Percentiles rank a stretch among this genome's conserved stretches.
Conservation (phyloP, 805 yeast genomes). For the Metschnikowia cubensis region DNA sequence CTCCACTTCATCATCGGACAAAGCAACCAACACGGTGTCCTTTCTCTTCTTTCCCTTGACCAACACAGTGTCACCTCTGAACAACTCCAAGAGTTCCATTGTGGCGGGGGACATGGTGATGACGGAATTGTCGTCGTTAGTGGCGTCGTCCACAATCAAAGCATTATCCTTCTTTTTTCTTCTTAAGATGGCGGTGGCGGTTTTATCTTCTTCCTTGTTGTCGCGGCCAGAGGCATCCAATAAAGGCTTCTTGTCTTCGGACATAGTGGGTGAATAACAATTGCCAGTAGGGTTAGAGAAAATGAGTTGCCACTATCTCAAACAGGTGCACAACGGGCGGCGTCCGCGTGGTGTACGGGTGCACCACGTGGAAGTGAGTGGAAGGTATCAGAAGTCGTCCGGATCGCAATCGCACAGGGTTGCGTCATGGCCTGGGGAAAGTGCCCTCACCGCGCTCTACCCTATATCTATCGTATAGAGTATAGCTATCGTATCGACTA, state of each 20-base stretch:
- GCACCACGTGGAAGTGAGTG: slow-evolving; percentile 7
- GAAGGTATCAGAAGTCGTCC: slow-evolving; percentile 5
- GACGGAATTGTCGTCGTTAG: slow-evolving; percentile 94
- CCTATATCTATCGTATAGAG: too few relatives aligned
- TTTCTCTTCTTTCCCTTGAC: slow-evolving; percentile 98
- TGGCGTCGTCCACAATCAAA: slow-evolving; percentile 92
- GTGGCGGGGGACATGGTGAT: slow-evolving; percentile 93
- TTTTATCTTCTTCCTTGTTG: slow-evolving; percentile 57
- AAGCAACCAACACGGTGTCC: slow-evolving; percentile 93
- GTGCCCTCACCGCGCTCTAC: too few relatives aligned
- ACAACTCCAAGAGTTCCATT: slow-evolving; percentile 89
- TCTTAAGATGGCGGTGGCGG: slow-evolving; percentile 96
- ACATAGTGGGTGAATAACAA: slow-evolving; percentile 6
- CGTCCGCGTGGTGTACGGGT: slow-evolving; percentile 9
- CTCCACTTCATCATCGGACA: slow-evolving; percentile 94
- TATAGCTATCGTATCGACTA: too few relatives aligned
- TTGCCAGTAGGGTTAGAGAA: slow-evolving; percentile 5
- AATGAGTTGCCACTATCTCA: slow-evolving; percentile 4
- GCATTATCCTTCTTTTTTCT: slow-evolving; percentile 98
- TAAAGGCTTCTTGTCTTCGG: slow-evolving; percentile 35
- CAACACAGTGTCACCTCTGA: slow-evolving; percentile 96
- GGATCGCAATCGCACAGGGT: slow-evolving; percentile 3
- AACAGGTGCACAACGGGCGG: not conserved
- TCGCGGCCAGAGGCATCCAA: slow-evolving; percentile 63
- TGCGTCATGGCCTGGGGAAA: slow-evolving; percentile 1